Evolutionary conservation across 1,284 basidiomycete genomes (phyloP).

Genomic region (Tremellales sp.): DNA sequence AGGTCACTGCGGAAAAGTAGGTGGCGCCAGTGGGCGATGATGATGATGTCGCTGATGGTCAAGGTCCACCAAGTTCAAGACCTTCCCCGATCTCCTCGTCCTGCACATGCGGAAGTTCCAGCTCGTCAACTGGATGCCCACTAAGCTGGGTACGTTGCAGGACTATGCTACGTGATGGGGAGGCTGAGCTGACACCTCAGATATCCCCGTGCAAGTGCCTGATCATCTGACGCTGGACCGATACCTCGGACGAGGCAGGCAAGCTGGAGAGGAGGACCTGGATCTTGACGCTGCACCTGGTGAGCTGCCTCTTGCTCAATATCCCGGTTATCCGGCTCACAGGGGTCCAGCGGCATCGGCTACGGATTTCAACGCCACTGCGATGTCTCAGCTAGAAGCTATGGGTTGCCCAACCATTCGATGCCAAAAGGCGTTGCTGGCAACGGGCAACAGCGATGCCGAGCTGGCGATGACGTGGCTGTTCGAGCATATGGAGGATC

Average conservation of each 20-base stretch:
- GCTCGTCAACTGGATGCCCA: conserved; percentile 93
- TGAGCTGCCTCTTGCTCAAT: neutral
- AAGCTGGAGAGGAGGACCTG: conserved; percentile 64
- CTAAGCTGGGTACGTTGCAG: conserved; percentile 69
- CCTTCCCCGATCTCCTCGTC: conserved; percentile 84
- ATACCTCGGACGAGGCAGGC: conserved; percentile 70
- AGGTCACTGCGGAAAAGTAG: conserved; percentile 63
- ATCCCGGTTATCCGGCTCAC: neutral
- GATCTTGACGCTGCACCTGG: conserved; percentile 59
- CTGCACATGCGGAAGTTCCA: conserved; percentile 94
- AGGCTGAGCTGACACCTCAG: conserved; percentile 52
- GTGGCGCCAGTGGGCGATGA: conserved; percentile 27
- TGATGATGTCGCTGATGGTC: conserved; percentile 2
- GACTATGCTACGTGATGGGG: no score
- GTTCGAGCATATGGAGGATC: conserved; percentile 91
- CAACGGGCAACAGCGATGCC: conserved; percentile 73
- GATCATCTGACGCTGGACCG: conserved; percentile 63
- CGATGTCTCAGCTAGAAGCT: conserved; percentile 67
- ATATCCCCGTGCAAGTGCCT: conserved; percentile 76
- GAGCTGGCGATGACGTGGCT: conserved; percentile 94
- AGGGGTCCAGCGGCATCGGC: conserved; percentile 31
- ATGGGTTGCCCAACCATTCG: conserved; percentile 85
- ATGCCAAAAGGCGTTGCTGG: conserved; percentile 83
- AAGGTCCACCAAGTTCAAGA: conserved; percentile 71
- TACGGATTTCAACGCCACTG: conserved; percentile 67